Evolutionary conservation across 345 rosid species (phyloP), one percentile per base, ranked within the genome.

Genomic region (Gossypium ekmanianum): DNA sequence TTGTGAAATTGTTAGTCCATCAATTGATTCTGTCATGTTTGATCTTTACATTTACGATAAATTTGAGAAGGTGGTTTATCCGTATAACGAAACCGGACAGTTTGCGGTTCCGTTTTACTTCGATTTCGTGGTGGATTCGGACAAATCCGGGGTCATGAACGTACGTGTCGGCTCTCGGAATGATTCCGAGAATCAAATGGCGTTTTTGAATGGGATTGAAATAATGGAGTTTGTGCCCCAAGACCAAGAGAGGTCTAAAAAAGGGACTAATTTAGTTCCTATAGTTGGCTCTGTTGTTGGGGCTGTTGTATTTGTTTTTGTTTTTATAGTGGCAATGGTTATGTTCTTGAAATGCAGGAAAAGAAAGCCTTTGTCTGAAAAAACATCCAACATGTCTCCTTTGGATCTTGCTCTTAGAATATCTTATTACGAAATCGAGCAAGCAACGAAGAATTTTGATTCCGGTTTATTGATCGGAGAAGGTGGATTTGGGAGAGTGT

Each of bases 401-500:
- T 54, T 85, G 13, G 79, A 85, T 70, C 80, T 84, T 2, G 83
- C 78, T 13, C 70, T 88, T 26, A 86, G 69, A 75, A 78, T 88
- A 10, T 13, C 89, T 50, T 39, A 81, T 2, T 54, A 71, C 7
- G 90, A 87, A 67, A 82, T 87, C 68, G 75, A 47, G 74, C 27
- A 29, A 13, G 87, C 89, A 7, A 87, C 93, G 0, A 79, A 83
- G 44, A 83, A 83, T 71, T 89, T 87, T 10, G 65, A 80, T 47
- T 11, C 47, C 8, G 78, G 71, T 61, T 34, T 83, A 67, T 61
- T 75, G 72, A 80, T 87, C 48, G 89, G 89, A 12, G 77, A 64
- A 44, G 89, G 91, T 1, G 91, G 86, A 22, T 89, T 85, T 56
- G 91, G 91, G 26, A 79, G 59, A 13, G 86, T 87, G 58, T 87